Percentiles rank a stretch among this genome's conserved stretches.
These are phyloP conservation scores for Alternaria brassicicola DNA, from an alignment of 2,329 filamentous ascomycete species.

Conservation along the genomic window DNA sequence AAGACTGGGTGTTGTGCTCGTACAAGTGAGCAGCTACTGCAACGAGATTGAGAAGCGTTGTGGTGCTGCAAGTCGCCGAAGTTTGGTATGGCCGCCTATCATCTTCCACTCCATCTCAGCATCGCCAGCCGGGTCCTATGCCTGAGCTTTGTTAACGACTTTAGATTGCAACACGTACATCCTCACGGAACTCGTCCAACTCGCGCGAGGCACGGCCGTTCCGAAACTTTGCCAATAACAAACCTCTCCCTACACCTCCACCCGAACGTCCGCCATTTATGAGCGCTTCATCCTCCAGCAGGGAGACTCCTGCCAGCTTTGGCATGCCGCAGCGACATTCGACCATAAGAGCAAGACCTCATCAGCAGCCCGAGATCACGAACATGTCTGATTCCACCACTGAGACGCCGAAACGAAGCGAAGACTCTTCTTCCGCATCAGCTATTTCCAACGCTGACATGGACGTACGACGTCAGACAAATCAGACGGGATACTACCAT, in stretches of 20 bases:
- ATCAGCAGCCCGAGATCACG: conserved; percentile 23
- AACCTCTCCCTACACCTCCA: conserved; percentile 44
- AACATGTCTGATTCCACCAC: conserved; percentile 28
- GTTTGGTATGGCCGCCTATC: conserved; percentile 62
- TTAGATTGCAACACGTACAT: conserved; percentile 48
- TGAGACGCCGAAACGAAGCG: conserved; percentile 26
- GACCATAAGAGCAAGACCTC: conserved; percentile 20
- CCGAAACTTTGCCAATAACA: conserved; percentile 44
- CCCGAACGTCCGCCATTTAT: conserved; percentile 38
- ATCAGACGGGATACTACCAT: conserved; percentile 30
- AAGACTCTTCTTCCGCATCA: conserved; percentile 21
- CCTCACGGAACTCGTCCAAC: conserved; percentile 46
- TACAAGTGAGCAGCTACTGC: conserved; percentile 76
- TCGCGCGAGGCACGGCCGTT: conserved; percentile 43
- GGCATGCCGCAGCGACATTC: conserved; percentile 23
- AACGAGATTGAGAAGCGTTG: conserved; percentile 86
- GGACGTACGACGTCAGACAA: conserved; percentile 20
- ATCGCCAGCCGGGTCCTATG: background rate
- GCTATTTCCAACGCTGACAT: conserved; percentile 22
- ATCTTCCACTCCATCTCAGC: background rate
- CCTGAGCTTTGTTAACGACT: conserved; percentile 16
- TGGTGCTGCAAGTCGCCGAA: conserved; percentile 79
- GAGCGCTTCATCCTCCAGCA: conserved; percentile 22
- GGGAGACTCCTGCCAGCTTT: conserved; percentile 20
- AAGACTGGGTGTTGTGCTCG: conserved; percentile 71